Base-by-base conservation (phyloP, 2,329 filamentous ascomycete species). In the Fusarium sp. region DNA sequence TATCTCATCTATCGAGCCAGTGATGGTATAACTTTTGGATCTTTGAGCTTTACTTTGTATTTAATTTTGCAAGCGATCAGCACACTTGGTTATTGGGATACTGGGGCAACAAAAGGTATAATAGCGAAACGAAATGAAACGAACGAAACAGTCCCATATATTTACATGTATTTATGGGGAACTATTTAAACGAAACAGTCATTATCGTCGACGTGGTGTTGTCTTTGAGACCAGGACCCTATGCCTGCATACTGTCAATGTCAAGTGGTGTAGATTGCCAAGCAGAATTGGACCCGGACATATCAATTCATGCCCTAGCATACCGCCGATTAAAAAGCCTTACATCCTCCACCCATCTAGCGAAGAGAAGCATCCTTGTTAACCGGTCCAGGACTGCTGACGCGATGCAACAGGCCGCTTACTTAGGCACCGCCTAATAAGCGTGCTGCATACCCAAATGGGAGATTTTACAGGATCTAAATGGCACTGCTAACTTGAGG, bases 1-100 rank as follows among this genome's bases (percentile, higher is more conserved):
- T 50, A 55, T 32, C 20, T 68, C 55, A 63, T 59, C 48, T 54
- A 30, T 66, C 5, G 68, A 72, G n/a, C 64, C 48, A 20, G 63
- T 65, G 27, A 70, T 57, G 68, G 71, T 63, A 41, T 68, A 64
- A 48, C 46, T 42, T 42, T 50, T 28, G 64, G 37, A 41, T 27
- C 20, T 32, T 41, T 16, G 13, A 14, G 20, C 28, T 25, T 59
- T 67, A 46, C 32, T 51, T 49, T 48, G 23, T 56, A 49, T 12
- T 40, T 46, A n/a, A n/a, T 40, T 59, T 55, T 30, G 28, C 14
- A 18, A 51, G 48, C 54, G 45, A 55, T 37, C 20, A 43, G 55
- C 47, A 41, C 25, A 30, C 43, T 25, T 65, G 59, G 34, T 21
- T 65, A 58, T 55, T 45, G 42, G 37, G 53, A 37, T 30, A 20